Evolutionary conservation across 352 stramenopile species (phyloP), one percentile per base, ranked within the genome.

Genomic region (Paralagenidium karlingii): DNA sequence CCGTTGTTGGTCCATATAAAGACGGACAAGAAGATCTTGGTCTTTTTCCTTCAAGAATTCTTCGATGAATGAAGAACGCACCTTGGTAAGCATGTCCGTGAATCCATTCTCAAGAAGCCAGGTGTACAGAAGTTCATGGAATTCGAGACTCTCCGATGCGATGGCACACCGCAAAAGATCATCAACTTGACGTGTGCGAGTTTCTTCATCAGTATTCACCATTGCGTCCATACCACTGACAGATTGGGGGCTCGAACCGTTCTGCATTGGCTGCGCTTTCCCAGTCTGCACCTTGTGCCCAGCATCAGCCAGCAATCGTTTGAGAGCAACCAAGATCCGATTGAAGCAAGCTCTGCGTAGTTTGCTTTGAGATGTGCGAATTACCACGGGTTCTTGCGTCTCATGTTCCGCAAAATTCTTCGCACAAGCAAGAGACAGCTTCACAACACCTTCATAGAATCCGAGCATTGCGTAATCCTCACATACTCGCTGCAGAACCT

Each of bases 1-100:
- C 47, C 85, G 86, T 18, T 80, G 68, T 40, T 89, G 75, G 15
- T 87, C 68, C 71, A 92, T 86, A 49, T 92, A 89, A 31, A 83
- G 58, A 49, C 86, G 80, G 26, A 92, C 65, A 8, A 92, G 64
- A 25, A 92, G 45, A 47, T 92, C 75, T 49, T 87, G 69, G 39
- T 92, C 76, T 42, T 82, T 81, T 33, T 69, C 61, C 51, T 89
- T 82, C 18, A 92, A 38, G 39, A 88, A 92, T 5, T 73, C 67
- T 54, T 92, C 78, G 42, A 89, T 86, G 45, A 69, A 86, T 8
- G 64, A 44, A 29, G 70, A 86, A 19, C 68, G 63, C 38, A 88
- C 73, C 10, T 66, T 71, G 6, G 63, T 78, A 36, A 85, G 49
- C 6, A 82, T 39, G 11, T 67, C 53, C 3, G 54, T 46, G 34